phyloP scores from a whole-genome alignment of 495 filamentous ascomycete species.

The Penicillium flavigenum region DNA sequence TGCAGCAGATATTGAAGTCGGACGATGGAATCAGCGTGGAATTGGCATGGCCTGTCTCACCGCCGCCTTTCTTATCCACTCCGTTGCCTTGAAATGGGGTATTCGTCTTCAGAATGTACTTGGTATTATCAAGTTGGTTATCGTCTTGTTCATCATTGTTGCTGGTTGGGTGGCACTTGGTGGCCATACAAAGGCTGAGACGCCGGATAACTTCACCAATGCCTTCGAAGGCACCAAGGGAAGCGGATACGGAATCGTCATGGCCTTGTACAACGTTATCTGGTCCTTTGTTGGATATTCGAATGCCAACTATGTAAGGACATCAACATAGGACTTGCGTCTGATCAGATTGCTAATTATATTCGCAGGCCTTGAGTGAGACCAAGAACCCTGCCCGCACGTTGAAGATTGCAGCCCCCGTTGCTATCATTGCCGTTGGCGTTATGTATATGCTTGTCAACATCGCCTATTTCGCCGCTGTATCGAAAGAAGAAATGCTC shows the following conservation, averaged over 20 bases:
- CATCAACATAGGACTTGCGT: not conserved
- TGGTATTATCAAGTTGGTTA: conserved; percentile 64
- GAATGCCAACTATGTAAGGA: conserved; percentile 55
- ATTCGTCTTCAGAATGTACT: conserved; percentile 65
- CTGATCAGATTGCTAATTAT: conserved; percentile 7
- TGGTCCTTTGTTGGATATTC: conserved; percentile 67
- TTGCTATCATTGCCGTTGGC: conserved; percentile 59
- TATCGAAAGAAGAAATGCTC: conserved; percentile 62
- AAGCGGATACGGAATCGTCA: conserved; percentile 60
- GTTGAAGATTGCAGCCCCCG: conserved; percentile 60
- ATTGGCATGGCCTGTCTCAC: conserved; percentile 67
- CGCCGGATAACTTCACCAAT: conserved; percentile 64
- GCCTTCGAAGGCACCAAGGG: conserved; percentile 61
- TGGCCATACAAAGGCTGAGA: conserved; percentile 40
- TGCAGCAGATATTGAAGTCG: conserved; percentile 57
- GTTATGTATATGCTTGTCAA: conserved; percentile 69
- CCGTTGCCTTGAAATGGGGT: conserved; percentile 64
- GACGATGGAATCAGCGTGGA: conserved; percentile 67
- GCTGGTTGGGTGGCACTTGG: conserved; percentile 63
- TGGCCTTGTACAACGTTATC: conserved; percentile 64
- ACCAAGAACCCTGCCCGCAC: conserved; percentile 62
- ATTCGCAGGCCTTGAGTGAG: conserved; percentile 57
- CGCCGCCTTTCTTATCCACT: conserved; percentile 60
- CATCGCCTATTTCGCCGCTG: conserved; percentile 70
- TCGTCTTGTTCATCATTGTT: conserved; percentile 66